phyloP scores from a whole-genome alignment of 2,329 filamentous ascomycete genomes.

The Boeremia lycopersici region DNA sequence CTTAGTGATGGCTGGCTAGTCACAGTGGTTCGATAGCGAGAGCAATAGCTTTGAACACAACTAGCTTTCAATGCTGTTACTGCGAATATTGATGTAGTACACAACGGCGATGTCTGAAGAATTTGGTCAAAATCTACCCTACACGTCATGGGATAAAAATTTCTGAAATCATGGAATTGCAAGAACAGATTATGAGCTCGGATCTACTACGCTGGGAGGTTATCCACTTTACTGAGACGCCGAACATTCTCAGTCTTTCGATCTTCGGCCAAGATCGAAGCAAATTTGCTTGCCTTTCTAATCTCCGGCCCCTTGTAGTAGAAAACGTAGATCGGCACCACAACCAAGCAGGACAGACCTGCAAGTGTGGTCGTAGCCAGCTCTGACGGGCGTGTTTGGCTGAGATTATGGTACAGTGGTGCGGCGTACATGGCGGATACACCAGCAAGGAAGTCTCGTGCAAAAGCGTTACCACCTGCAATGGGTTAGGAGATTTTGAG shows the following conservation, averaged over 20 bases:
- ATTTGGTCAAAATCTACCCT: too few species aligned
- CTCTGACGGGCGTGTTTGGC: constrained; percentile 50
- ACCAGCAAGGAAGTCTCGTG: constrained; percentile 74
- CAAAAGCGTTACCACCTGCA: constrained; percentile 72
- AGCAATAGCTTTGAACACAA: neutral
- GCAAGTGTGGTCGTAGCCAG: constrained; percentile 62
- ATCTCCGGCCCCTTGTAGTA: constrained; percentile 61
- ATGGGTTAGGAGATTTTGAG: constrained; percentile 65
- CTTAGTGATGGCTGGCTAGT: constrained; percentile 52
- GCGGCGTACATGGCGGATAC: constrained; percentile 70
- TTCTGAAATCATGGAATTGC: too few species aligned
- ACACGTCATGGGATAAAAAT: too few species aligned
- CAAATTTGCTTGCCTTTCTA: constrained; percentile 59
- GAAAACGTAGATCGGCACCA: constrained; percentile 51
- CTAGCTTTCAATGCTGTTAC: too few species aligned
- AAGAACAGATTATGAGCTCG: too few species aligned
- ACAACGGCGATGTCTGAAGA: too few species aligned
- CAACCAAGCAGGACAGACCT: constrained; percentile 54
- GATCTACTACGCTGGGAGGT: constrained; percentile 9
- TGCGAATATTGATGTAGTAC: too few species aligned
- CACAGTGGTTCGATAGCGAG: constrained; percentile 44
- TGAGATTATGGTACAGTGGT: constrained; percentile 56
- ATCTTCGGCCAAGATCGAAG: constrained; percentile 41
- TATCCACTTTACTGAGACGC: constrained; percentile 28
- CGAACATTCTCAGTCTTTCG: constrained; percentile 27